Base-by-base conservation (phyloP, 129 eudicot species). In the Tagetes erecta region DNA sequence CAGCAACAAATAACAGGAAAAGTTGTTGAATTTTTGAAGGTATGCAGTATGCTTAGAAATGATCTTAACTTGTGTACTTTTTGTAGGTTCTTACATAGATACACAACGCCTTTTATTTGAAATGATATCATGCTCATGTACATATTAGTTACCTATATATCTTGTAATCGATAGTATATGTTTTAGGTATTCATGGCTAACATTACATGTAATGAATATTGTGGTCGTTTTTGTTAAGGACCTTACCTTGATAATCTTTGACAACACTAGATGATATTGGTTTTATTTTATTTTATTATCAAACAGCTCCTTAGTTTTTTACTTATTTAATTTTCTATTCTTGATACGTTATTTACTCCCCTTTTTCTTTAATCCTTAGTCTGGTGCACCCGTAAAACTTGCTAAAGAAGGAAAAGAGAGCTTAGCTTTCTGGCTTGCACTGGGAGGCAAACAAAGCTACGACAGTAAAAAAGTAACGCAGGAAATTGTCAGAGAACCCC, bases 321-420 rank as follows among this genome's bases (percentile, higher is more conserved):
- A 64, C 53, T 65, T 31, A 12, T 49, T 49, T 49, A 63, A 64
- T 68, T 66, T 49, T 30, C 31, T 9, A 36, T 55, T 2, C 35
- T 55, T 64, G 20, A 51, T 65, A 66, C 31, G 36, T 67, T 47
- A 64, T 49, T 60, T 8, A 40, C 37, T 65, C 55, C 6, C 5
- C 2, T 78, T 41, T 33, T 30, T 63, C 6, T 50, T 35, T 40
- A 30, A 38, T 60, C 4, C 65, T 73, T 79, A 93, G 99, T 87
- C 94, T 30, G 97, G 99, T 10, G 83, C 78, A 38, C 30, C 87
- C 51, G 60, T 84, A 62, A 95, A 95, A 76, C 86, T 80, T 67
- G 85, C 93, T 34, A 95, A 85, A 83, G 99, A 95, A 85, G 99
- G 97, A 79, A 91, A 96, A 68, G 99, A 95, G 82, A 91, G 84